Conservation (phyloP, 345 rosid genomes). For the Euphorbia tirucalli region DNA sequence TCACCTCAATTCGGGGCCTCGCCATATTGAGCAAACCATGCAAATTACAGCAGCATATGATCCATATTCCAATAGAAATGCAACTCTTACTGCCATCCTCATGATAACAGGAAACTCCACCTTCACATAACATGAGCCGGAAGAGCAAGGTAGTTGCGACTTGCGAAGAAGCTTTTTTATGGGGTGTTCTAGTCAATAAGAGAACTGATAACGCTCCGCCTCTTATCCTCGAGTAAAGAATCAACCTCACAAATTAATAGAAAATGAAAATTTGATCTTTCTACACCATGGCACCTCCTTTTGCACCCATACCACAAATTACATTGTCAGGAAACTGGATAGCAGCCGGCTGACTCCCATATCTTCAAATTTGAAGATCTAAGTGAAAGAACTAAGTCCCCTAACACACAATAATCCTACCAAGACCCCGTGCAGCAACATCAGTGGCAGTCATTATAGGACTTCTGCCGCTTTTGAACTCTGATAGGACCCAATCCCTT, state of each 20-base stretch:
- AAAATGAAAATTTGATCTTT: conserved; percentile 13
- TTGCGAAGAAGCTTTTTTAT: conserved; percentile 15
- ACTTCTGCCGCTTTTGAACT: conserved; percentile 91
- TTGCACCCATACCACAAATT: conserved; percentile 60
- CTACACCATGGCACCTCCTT: conserved; percentile 25
- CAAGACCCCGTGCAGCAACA: conserved; percentile 99
- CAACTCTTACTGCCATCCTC: conserved; percentile 9
- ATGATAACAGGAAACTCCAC: conserved; percentile 10
- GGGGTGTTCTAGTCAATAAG: conserved; percentile 22
- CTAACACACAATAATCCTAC: conserved; percentile 81
- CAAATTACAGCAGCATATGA: conserved; percentile 20
- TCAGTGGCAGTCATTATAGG: conserved; percentile 97
- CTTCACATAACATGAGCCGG: conserved; percentile 45
- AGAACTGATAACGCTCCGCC: conserved; percentile 37
- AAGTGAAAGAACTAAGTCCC: conserved; percentile 46
- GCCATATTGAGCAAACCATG: conserved; percentile 30
- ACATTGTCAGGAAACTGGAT: conserved; percentile 65
- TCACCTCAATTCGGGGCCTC: conserved; percentile 36
- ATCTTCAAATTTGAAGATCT: conserved; percentile 42
- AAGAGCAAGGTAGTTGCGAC: conserved; percentile 25
- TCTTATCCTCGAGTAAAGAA: conserved; percentile 20
- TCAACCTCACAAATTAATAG: conserved; percentile 20
- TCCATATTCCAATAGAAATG: conserved; percentile 14
- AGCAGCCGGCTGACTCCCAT: conserved; percentile 92
- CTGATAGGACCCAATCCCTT: conserved; percentile 95